Base-by-base conservation (phyloP, 1,139 yeast genomes). In the Taphrina populina region DNA sequence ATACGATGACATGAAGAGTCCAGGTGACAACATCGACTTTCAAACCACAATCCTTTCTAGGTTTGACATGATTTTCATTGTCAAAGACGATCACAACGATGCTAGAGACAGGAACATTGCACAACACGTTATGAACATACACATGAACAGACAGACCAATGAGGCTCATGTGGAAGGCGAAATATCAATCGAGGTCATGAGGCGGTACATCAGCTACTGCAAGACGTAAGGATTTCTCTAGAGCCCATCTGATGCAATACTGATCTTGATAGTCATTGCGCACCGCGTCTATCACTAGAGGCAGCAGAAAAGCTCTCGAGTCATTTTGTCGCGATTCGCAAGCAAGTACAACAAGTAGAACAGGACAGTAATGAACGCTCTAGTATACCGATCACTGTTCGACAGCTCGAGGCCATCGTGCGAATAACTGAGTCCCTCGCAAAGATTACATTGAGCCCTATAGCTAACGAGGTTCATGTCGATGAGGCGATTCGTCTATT, bases 31-130 rank as follows among this genome's bases (percentile, higher is more conserved):
- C 67, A 92, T 92, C 64, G 99, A 92, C 70, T 92, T 92, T 74
- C 98, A 92, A 72, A 87, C 95, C 1, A 92, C 99, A 2, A 86
- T 92, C 70, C 77, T 92, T 71, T 92, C 98, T 4, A 84, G 99
- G 73, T 92, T 92, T 69, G 99, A 92, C 72, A 92, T 94, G 98
- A 94, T 92, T 67, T 92, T 88, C 71, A 88, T 92, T 65, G 95
- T 92, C 58, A 92, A 88, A 67, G 99, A 92, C 71, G 96, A 86
- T 57, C 97, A 94, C 70, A 83, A 88, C 66, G 88, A 84, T 64
- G 78, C 76, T 30, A 77, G 95, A 66, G 99, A 94, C 73, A 61
- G 49, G 59, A 82, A 90, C 0, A 88, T 92, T 66, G 99, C 99
- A 2, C 82, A 81, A 62, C 98, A 94, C 70, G 98, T 92, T 59